Evolutionary conservation across 2,329 filamentous ascomycete species (phyloP).

Genomic region (Penicillium psychrosexuale): DNA sequence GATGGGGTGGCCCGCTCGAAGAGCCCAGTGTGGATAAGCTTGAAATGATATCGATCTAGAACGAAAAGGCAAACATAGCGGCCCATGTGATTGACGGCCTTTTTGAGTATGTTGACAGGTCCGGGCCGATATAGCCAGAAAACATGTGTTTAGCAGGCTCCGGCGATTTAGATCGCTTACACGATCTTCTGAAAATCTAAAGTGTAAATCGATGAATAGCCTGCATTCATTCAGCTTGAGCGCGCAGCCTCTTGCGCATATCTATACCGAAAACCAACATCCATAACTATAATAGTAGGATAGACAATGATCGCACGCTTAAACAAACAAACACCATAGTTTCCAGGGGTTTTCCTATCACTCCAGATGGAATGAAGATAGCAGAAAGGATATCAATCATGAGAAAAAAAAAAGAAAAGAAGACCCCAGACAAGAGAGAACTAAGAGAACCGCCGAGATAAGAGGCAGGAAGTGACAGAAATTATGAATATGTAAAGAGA

Average conservation of each 20-base stretch:
- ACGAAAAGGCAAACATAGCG: not conserved
- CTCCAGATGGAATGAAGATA: slow-evolving; percentile 12
- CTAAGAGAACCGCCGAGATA: slow-evolving; percentile 1
- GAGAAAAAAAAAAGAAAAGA: slow-evolving; percentile 11
- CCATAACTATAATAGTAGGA: slow-evolving; percentile 8
- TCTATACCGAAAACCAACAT: slow-evolving; percentile 5
- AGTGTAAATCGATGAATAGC: slow-evolving; percentile 8
- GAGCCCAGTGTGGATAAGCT: not conserved
- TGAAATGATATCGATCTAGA: too few relatives aligned
- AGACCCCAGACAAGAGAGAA: not conserved
- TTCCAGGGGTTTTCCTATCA: not conserved
- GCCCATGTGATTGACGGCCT: not conserved
- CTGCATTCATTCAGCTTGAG: slow-evolving; percentile 13
- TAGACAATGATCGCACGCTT: slow-evolving; percentile 1
- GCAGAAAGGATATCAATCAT: slow-evolving; percentile 28
- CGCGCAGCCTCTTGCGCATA: slow-evolving; percentile 6
- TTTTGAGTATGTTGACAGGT: not conserved
- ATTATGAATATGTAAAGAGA: slow-evolving; percentile 2
- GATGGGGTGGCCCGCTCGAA: not conserved
- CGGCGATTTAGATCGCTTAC: not conserved
- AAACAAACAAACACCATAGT: slow-evolving; percentile 3
- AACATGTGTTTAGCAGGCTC: not conserved
- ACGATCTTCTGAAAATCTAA: not conserved
- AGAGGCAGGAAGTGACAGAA: not conserved
- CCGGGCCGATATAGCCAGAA: not conserved